Evolutionary conservation across 306 rosid species (phyloP).

Genomic region (Inga leiocalycina): DNA sequence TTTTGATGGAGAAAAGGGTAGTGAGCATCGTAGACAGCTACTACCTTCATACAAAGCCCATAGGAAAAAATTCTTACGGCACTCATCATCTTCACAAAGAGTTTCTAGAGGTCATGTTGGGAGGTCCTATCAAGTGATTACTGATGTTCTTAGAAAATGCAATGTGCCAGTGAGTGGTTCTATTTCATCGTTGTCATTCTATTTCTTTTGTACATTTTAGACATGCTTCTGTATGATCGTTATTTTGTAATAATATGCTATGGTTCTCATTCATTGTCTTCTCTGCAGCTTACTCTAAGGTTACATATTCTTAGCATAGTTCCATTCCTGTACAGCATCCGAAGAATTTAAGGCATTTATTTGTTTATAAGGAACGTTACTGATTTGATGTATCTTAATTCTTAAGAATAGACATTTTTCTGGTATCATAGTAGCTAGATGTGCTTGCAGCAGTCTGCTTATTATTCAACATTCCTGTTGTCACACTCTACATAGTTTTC

Average conservation of each 20-base stretch:
- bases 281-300: not conserved
- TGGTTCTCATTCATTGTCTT: not conserved
- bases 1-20: slow-evolving; percentile 82
- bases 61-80: slow-evolving; percentile 55
- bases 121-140: slow-evolving; percentile 54
- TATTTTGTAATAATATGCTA: slow-evolving; percentile 11
- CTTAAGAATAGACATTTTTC: not conserved
- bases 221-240: slow-evolving; percentile 9
- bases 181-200: slow-evolving; percentile 1
- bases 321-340: not conserved
- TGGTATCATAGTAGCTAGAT: slow-evolving; percentile 19
- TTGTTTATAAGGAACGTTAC: not conserved
- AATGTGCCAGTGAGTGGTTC: slow-evolving; percentile 66
- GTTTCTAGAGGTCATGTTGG: slow-evolving; percentile 61
- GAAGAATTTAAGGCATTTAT: not conserved
- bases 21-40: slow-evolving; percentile 68
- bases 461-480: not conserved
- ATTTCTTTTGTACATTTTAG: slow-evolving; percentile 7
- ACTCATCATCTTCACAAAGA: slow-evolving; percentile 41
- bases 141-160: slow-evolving; percentile 59
- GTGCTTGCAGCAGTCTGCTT: not conserved
- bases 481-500: not conserved
- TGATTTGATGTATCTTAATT: slow-evolving; percentile 10
- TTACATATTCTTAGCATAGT: not conserved
- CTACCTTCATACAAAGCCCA: slow-evolving; percentile 89